These are phyloP conservation scores for Thermothielavioides terrestris DNA, from an alignment of 495 filamentous ascomycete species.

Conservation along the genomic window DNA sequence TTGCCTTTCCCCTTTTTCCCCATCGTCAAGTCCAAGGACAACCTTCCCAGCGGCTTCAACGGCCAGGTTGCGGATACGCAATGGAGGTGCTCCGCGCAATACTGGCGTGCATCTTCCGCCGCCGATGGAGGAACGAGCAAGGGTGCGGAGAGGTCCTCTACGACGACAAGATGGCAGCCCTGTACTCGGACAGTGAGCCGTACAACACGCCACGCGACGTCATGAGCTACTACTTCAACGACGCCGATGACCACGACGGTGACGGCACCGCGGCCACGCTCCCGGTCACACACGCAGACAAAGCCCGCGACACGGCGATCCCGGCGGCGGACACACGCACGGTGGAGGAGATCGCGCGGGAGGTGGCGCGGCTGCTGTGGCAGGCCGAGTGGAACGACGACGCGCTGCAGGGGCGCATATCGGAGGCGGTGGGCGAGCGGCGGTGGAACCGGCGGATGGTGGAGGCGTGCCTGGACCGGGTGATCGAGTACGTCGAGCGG, in stretches of 20 bases:
- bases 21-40: too few species aligned
- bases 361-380: conserved; percentile 11
- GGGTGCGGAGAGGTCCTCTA: conserved; percentile 15
- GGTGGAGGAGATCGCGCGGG: conserved; percentile 4
- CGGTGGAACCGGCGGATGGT: conserved; percentile 14
- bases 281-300: not conserved
- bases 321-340: not conserved
- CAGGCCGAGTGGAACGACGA: conserved; percentile 14
- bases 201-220: conserved; percentile 4
- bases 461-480: conserved; percentile 14
- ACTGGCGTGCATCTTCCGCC: conserved; percentile 12
- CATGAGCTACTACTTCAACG: conserved; percentile 5
- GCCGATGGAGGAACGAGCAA: not conserved
- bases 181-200: conserved; percentile 3
- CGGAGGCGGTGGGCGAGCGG: conserved; percentile 1
- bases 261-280: not conserved
- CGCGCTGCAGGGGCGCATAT: conserved; percentile 7
- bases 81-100: conserved; percentile 13
- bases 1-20: not conserved
- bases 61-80: too few species aligned
- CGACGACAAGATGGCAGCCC: conserved; percentile 12
- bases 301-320: not conserved
- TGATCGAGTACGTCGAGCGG: conserved; percentile 16
- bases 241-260: not conserved
- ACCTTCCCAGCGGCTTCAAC: too few species aligned